A percentile compares a stretch with the other conserved stretches of the same genome.
Conservation (phyloP, 2,329 filamentous ascomycete species). For the Saccharata proteae region DNA sequence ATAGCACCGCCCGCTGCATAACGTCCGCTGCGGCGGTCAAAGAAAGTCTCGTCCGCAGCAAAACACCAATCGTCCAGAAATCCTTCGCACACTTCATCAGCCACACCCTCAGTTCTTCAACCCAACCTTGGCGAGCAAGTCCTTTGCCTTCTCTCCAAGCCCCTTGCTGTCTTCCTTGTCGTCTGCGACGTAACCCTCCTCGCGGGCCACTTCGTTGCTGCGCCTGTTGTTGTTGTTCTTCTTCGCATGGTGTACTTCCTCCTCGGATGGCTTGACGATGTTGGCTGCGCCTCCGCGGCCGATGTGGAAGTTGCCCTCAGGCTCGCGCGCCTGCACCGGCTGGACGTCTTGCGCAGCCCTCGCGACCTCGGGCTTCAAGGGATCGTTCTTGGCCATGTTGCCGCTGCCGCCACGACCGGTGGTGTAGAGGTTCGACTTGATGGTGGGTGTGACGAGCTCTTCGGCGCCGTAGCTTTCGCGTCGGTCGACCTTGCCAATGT, state of each 20-base stretch:
- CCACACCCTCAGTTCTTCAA: slow-evolving; percentile 28
- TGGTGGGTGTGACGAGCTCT: slow-evolving; percentile 68
- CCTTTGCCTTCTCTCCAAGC: slow-evolving; percentile 43
- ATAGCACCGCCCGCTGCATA: too few relatives aligned
- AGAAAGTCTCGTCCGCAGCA: too few relatives aligned
- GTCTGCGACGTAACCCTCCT: slow-evolving; percentile 11
- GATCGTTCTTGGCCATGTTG: slow-evolving; percentile 75
- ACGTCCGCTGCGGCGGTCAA: too few relatives aligned
- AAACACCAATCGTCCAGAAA: too few relatives aligned
- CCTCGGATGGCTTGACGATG: slow-evolving; percentile 39
- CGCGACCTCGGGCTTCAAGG: slow-evolving; percentile 51
- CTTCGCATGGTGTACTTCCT: slow-evolving; percentile 25
- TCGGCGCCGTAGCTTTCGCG: slow-evolving; percentile 17
- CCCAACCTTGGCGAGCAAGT: slow-evolving; percentile 30
- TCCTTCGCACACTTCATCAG: too few relatives aligned
- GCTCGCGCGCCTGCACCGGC: slow-evolving; percentile 36
- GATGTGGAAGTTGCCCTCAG: slow-evolving; percentile 50
- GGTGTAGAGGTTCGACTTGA: slow-evolving; percentile 75
- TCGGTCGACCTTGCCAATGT: slow-evolving; percentile 31
- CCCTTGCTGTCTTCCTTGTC: slow-evolving; percentile 19
- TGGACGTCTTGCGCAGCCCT: slow-evolving; percentile 75
- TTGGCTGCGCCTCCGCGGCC: slow-evolving; percentile 70
- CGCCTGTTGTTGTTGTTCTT: slow-evolving; percentile 22
- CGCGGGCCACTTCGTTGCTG: slow-evolving; percentile 17
- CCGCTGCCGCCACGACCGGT: slow-evolving; percentile 81